Evolutionary conservation across 768 basidiomycete genomes (phyloP), one percentile per base, ranked within the genome.

Genomic region (Psilocybe azurescens): DNA sequence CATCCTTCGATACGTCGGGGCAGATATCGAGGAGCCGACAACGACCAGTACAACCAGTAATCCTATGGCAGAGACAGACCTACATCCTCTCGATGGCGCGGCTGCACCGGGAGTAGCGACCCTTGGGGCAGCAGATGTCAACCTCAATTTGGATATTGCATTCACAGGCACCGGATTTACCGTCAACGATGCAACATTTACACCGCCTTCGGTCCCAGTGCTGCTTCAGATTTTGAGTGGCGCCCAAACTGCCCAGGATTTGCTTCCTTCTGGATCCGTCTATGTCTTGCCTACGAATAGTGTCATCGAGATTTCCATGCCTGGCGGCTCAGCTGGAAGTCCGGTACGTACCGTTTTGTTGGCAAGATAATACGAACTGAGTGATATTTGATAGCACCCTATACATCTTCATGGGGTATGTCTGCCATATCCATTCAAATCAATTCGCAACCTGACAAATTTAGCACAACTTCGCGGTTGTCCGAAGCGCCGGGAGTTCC

Each of bases 1-100:
- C 1, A 83, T 86, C 48, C 70, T 85, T 16, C 78, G 82, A 10
- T 86, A 86, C 67, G 56, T 28, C 5, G 82, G 81, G 29, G 83
- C 81, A 1, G 63, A 74, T 0, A 54, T 29, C 10, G 60, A 54
- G 0, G 73, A 84, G 30, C 84, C 85, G 1, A 78, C 72, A 1
- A 78, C 78, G 1, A 66, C 58, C 2, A 67, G 72, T 6, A 66
- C 71, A 0, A n/a, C 61, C 3, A 71, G 50, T 11, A 74, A 69
- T 10, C 72, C 69, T 1, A 67, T 83, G 38, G 52, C 69, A 1
- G 83, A 83, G 63, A 72, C 70, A 2, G 56, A 72, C n/a, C 70
- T 84, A 3, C 76, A 72, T 29, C 71, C 77, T 16, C 65, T 75
- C 10, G 53, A 29, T 8, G 70, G 71, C 46, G 68, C 61, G 14